Percentiles rank a stretch among this genome's conserved stretches.
Evolutionary conservation across 345 rosid genomes (phyloP).

Genomic region (Erucastrum elatum): DNA sequence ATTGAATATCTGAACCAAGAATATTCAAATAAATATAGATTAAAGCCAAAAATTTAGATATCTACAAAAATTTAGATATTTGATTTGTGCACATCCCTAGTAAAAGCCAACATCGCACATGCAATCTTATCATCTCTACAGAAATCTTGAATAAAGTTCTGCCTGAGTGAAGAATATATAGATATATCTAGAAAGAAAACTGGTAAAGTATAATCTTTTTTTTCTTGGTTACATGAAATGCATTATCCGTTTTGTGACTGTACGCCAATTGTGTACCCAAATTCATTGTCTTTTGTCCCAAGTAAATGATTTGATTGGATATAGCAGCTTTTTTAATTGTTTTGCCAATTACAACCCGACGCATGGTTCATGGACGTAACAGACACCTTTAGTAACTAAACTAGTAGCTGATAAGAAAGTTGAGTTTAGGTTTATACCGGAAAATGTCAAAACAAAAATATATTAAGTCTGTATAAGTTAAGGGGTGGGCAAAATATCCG

Average conservation of each 20-base stretch:
- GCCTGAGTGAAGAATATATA: not conserved
- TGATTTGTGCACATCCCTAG: not conserved
- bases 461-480: not conserved
- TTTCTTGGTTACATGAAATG: constrained; percentile 1
- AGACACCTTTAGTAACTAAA: not conserved
- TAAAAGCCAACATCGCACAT: constrained; percentile 9
- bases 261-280: constrained; percentile 10
- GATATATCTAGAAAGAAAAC: not conserved
- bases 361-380: not conserved
- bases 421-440: not conserved
- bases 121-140: constrained; percentile 30
- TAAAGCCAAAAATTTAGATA: too few relatives aligned
- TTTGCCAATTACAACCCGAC: too few relatives aligned
- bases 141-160: constrained; percentile 3
- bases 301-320: not conserved
- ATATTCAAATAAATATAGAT: too few relatives aligned
- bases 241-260: not conserved
- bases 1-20: too few relatives aligned
- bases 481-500: too few relatives aligned
- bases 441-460: not conserved
- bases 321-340: not conserved
- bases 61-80: too few relatives aligned
- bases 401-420: not conserved
- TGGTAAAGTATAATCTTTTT: not conserved
- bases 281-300: not conserved